Percentiles rank a stretch among this genome's conserved stretches.
Conservation (phyloP, 345 rosid species). For the Bruguiera gymnorhiza region DNA sequence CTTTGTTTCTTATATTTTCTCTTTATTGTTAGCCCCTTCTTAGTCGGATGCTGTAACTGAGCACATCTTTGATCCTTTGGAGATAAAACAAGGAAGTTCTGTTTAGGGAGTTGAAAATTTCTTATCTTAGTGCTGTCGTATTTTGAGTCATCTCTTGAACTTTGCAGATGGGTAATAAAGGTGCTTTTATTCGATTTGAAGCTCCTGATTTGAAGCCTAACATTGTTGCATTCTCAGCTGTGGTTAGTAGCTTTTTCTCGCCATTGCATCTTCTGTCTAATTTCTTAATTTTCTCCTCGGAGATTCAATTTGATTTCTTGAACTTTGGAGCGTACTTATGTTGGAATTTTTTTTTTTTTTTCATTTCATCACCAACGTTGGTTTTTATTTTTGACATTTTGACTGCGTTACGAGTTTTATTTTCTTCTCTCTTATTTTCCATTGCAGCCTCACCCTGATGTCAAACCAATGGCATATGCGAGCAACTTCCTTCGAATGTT, state of each 20-base stretch:
- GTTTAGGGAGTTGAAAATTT: background rate
- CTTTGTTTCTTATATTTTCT: too few species aligned
- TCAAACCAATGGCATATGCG: conserved; percentile 97
- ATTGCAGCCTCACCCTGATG: conserved; percentile 92
- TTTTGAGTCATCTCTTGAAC: conserved; percentile 11
- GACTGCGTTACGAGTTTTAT: background rate
- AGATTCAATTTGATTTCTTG: too few species aligned
- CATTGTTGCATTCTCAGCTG: conserved; percentile 86
- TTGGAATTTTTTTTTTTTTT: background rate
- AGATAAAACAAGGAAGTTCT: too few species aligned
- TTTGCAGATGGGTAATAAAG: conserved; percentile 97
- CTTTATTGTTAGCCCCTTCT: too few species aligned
- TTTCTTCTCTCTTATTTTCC: background rate
- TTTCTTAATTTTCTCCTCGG: background rate
- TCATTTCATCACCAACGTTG: too few species aligned
- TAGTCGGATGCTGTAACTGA: too few species aligned
- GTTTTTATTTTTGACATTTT: background rate
- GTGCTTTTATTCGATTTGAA: conserved; percentile 89
- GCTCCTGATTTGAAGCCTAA: conserved; percentile 92
- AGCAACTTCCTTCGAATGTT: conserved; percentile 54
- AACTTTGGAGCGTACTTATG: background rate
- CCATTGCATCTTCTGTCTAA: background rate
- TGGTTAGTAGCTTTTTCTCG: conserved; percentile 54
- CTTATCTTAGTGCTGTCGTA: background rate
- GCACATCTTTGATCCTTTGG: too few species aligned